Base-by-base conservation (phyloP, 2,329 filamentous ascomycete genomes). In the Microsporum audouinii region DNA sequence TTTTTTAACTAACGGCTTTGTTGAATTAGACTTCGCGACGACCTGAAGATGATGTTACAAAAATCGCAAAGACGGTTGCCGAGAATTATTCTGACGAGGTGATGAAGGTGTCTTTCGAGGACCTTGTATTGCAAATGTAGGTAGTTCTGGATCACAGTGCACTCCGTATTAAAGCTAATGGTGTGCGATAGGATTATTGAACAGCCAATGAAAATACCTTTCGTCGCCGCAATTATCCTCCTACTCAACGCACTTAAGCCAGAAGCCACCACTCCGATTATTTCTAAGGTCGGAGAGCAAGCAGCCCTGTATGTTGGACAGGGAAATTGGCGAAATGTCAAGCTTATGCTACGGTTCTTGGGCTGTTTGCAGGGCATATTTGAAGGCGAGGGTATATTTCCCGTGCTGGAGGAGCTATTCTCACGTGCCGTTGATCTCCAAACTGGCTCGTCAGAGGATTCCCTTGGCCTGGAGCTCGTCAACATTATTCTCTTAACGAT, bases 131-230 rank as follows among this genome's bases (percentile, higher is more conserved):
- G 62, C 88, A 92, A 74, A 80, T 97, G 82, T 84, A 74, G 66
- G 81, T 69, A 31, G 60, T 61, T 59, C 39, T n/a, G 39, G 5
- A 43, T n/a, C n/a, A 12, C 38, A n/a, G 14, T 17, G 39, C 14
- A 5, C 5, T 14, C 14, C n/a, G 14, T 4, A 43, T n/a, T 2
- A 6, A 43, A 39, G 31, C 55, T 38, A 57, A 57, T 10, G 17
- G 38, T 39, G 23, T n/a, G 5, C 17, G 7, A 55, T 62, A 84
- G 82, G 66, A 81, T 88, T 49, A 73, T 89, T 39, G 94, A 99
- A 76, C 94, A 99, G 76, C 94, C 94, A 0, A 87, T 99, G 74
- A 97, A 97, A 79, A 95, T 91, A n/a, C 92, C 94, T 0, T 97
- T 96, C 71, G 82, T 95, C 41, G 91, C 91, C 7, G 89, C 88